These are phyloP conservation scores for Alectoria sarmentosa DNA, from an alignment of 495 filamentous ascomycete genomes.

Conservation along the genomic window DNA sequence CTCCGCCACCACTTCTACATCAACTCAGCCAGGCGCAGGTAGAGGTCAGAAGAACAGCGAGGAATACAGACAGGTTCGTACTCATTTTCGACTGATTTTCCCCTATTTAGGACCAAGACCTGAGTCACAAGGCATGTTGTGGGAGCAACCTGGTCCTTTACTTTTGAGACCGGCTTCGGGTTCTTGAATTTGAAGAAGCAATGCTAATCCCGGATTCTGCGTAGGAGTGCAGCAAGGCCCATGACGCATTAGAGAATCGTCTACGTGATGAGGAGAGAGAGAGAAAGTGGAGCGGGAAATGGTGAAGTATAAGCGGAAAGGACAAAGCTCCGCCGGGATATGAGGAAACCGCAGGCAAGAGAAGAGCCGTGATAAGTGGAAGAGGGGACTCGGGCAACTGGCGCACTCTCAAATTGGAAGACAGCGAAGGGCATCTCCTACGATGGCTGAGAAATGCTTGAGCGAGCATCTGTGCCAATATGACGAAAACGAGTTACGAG, in stretches of 20 bases:
- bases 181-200: too few relatives aligned
- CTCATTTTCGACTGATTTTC: too few relatives aligned
- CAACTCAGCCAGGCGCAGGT: slow-evolving; percentile 6
- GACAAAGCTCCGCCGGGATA: neutral
- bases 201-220: too few relatives aligned
- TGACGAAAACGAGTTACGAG: neutral
- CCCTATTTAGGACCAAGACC: too few relatives aligned
- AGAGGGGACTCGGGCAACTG: neutral
- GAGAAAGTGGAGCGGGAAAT: slow-evolving; percentile 16
- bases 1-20: slow-evolving; percentile 10
- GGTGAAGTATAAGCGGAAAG: neutral
- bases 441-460: neutral
- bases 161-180: too few relatives aligned
- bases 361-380: neutral
- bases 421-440: neutral
- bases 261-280: slow-evolving; percentile 23
- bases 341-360: neutral
- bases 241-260: slow-evolving; percentile 10
- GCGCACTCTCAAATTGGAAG: neutral
- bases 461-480: neutral
- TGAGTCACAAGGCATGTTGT: too few relatives aligned
- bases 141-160: too few relatives aligned
- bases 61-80: slow-evolving; percentile 13
- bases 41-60: slow-evolving; percentile 17
- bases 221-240: too few relatives aligned